Base-by-base conservation (phyloP, 2,329 filamentous ascomycete species). In the Blumeriella jaapii region DNA sequence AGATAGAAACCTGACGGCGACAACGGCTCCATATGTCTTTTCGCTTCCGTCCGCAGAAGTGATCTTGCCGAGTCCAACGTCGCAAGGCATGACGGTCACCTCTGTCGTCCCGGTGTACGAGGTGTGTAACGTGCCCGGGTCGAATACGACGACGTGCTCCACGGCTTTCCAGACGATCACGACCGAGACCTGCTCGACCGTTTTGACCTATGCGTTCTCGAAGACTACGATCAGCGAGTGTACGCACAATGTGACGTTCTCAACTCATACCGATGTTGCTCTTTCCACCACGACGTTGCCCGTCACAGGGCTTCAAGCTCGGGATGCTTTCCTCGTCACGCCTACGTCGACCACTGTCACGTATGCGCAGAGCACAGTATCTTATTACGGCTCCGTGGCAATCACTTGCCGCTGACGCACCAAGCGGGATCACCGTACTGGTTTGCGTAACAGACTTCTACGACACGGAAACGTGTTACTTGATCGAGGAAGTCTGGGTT, bases 321-420 rank as follows among this genome's bases (percentile, higher is more conserved):
- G 31, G 12, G 13, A 36, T 14, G 25, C 19, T 19, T 22, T 11
- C 6, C 20, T 11, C 11, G 20, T 6, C 6, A 22, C 20, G 11
- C 7, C 14, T 2, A 12, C 16, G 6, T 19, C 36, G 3, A 36
- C 20, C 11, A 16, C 34, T 4, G 35, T 39, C 4, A 43, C 41
- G 4, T 51, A 47, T 25, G 18, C 50, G 15, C 40, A 53, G 23
- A 49, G 43, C 17, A 32, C 47, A 10, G 39, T 45, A 7, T 47
- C 45, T 7, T 48, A 50, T 29, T 53, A 47, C 41, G 17, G 45
- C 48, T 14, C 47, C 50, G 12, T 52, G 50, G 50, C 47, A 48
- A 31, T 45, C 45, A n/a, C 24, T 53, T 9, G 43, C 35, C 23
- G 45, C 45, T 8, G 29, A 46, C 28, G 36, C 39, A 12, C 42